phyloP scores from a whole-genome alignment of 1,284 basidiomycete species.

The Leccinum holopus region DNA sequence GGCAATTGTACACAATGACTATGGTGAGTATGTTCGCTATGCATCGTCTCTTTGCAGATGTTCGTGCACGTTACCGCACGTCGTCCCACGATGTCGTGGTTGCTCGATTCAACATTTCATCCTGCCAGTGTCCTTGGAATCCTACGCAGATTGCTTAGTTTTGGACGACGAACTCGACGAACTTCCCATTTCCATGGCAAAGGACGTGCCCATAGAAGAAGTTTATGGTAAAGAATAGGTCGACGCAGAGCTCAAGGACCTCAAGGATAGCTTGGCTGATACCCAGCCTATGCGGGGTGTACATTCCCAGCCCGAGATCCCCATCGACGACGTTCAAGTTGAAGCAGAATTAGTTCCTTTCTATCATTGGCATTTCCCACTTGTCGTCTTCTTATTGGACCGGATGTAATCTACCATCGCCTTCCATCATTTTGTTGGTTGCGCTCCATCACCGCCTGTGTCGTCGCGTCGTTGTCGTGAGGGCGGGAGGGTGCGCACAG shows the following conservation, averaged over 20 bases:
- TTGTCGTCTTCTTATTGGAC: not conserved
- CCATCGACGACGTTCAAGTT: too few relatives aligned
- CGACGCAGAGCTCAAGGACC: slow-evolving; percentile 71
- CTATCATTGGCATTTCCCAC: too few relatives aligned
- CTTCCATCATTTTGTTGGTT: not conserved
- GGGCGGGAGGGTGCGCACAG: not conserved
- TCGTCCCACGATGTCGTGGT: slow-evolving; percentile 88
- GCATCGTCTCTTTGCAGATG: slow-evolving; percentile 55
- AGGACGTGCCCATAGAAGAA: slow-evolving; percentile 76
- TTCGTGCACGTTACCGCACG: slow-evolving; percentile 91
- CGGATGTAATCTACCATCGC: not conserved
- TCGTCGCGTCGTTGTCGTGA: too few relatives aligned
- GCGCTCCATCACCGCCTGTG: not conserved
- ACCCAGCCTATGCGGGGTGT: slow-evolving; percentile 59
- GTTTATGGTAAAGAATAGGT: slow-evolving; percentile 47
- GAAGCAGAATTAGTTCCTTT: too few relatives aligned
- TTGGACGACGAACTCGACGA: slow-evolving; percentile 99
- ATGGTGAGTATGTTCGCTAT: slow-evolving; percentile 64
- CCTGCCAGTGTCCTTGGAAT: slow-evolving; percentile 73
- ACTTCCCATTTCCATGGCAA: slow-evolving; percentile 93
- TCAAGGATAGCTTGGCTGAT: slow-evolving; percentile 78
- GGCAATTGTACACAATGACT: slow-evolving; percentile 93
- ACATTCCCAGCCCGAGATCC: too few relatives aligned
- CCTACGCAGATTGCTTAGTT: slow-evolving; percentile 88
- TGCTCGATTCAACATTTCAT: slow-evolving; percentile 99